Conservation (phyloP, 352 stramenopile species). For the Phytophthora fragariaefolia region DNA sequence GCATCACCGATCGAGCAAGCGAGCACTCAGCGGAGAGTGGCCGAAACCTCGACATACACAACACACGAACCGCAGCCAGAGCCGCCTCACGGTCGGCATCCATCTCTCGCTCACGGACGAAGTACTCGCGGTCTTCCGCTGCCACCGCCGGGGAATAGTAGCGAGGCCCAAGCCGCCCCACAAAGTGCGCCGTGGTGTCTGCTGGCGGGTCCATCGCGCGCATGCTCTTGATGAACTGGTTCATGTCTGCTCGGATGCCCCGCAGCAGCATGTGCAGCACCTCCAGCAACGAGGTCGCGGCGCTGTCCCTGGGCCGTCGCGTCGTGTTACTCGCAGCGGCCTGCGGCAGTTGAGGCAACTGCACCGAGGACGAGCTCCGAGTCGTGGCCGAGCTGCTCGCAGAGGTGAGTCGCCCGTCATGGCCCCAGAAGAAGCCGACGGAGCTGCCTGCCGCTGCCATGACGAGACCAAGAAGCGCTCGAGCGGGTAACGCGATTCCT, state of each 20-base stretch:
- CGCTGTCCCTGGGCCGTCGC: slow-evolving; percentile 2
- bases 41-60: background rate
- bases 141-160: slow-evolving; percentile 41
- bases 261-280: slow-evolving; percentile 60
- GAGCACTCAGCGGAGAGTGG: background rate
- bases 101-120: slow-evolving; percentile 33
- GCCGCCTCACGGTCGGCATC: slow-evolving; percentile 31
- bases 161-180: slow-evolving; percentile 4
- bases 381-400: background rate
- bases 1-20: too few relatives aligned
- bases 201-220: slow-evolving; percentile 35
- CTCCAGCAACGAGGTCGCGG: slow-evolving; percentile 41
- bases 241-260: slow-evolving; percentile 47
- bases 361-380: background rate
- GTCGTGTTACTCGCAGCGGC: slow-evolving; percentile 3
- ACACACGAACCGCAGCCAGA: slow-evolving; percentile 36
- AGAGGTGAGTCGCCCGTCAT: background rate
- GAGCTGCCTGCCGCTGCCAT: slow-evolving; percentile 18
- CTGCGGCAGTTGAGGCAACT: slow-evolving; percentile 13
- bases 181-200: slow-evolving; percentile 26
- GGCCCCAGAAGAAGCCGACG: slow-evolving; percentile 46
- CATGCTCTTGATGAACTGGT: slow-evolving; percentile 40
- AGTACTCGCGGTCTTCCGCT: slow-evolving; percentile 45
- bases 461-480: too few relatives aligned
- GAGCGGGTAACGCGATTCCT: too few relatives aligned